A percentile compares a stretch with the other conserved stretches of the same genome.
Evolutionary conservation across 495 filamentous ascomycete species (phyloP).

Genomic region (Ramalina peruviana): DNA sequence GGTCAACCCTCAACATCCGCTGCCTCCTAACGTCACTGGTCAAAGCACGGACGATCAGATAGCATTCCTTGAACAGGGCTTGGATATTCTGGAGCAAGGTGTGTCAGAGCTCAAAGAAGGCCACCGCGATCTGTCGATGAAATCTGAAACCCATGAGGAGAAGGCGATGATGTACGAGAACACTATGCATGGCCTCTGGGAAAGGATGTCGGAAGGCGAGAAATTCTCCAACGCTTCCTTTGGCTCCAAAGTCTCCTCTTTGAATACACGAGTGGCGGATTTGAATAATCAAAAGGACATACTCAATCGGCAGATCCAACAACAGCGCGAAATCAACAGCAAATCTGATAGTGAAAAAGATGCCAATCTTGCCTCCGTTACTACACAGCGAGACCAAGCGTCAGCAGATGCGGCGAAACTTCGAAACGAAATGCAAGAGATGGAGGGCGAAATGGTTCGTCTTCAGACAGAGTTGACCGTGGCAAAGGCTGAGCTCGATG

Average conservation of each 20-base stretch:
- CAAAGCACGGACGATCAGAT: conserved; percentile 38
- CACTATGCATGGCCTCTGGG: conserved; percentile 56
- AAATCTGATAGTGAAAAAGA: conserved; percentile 46
- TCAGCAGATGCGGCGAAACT: conserved; percentile 37
- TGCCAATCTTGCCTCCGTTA: conserved; percentile 34
- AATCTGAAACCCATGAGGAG: conserved; percentile 14
- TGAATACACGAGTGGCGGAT: conserved; percentile 42
- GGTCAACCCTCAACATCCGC: conserved; percentile 30
- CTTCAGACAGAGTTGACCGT: conserved; percentile 85
- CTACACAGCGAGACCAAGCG: conserved; percentile 28
- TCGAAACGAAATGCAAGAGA: conserved; percentile 49
- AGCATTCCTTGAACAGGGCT: conserved; percentile 32
- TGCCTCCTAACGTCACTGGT: conserved; percentile 32
- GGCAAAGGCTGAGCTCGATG: conserved; percentile 86
- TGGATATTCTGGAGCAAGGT: conserved; percentile 24
- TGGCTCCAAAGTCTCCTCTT: conserved; percentile 59
- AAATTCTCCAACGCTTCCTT: conserved; percentile 58
- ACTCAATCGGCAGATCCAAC: conserved; percentile 75
- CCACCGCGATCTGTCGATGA: conserved; percentile 3
- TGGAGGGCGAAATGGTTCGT: conserved; percentile 72
- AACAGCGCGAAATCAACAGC: conserved; percentile 77
- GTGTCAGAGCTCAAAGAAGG: conserved; percentile 19
- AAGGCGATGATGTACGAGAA: conserved; percentile 42
- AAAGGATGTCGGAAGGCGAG: conserved; percentile 52
- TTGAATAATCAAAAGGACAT: conserved; percentile 75